Evolutionary conservation across 148 eudicot species (phyloP).

Genomic region (Polygonum aviculare): DNA sequence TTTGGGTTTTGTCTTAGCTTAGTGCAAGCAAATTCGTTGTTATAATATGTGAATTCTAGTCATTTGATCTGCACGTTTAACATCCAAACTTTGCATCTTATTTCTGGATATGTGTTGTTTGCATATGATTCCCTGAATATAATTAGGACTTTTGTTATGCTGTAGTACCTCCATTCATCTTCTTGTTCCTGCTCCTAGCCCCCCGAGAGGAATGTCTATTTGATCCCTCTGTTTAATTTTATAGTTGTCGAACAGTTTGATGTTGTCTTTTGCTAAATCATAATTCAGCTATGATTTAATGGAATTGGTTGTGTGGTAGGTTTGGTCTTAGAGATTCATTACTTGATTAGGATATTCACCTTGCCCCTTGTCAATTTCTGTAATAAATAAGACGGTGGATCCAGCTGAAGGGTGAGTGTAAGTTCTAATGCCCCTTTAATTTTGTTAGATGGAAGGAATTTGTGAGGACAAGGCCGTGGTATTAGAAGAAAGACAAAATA

Average conservation of each 20-base stretch:
- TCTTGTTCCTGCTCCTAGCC: not conserved
- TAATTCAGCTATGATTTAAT: not conserved
- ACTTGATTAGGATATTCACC: not conserved
- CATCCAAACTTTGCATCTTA: not conserved
- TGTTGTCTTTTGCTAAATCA: not conserved
- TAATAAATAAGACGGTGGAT: not conserved
- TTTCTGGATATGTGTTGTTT: not conserved
- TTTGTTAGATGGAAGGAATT: constrained; percentile 73
- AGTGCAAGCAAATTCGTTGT: not conserved
- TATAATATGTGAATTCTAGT: not conserved
- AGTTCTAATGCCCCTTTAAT: not conserved
- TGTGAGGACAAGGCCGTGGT: constrained; percentile 50
- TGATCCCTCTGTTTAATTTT: not conserved
- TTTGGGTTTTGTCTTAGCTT: not conserved
- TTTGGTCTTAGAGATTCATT: not conserved
- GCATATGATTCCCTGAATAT: not conserved
- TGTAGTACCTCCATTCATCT: not conserved
- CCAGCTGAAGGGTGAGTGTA: not conserved
- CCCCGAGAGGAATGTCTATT: not conserved
- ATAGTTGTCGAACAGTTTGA: not conserved
- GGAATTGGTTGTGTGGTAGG: not conserved
- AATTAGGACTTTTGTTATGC: not conserved
- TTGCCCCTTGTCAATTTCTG: not conserved
- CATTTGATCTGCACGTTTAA: not conserved
- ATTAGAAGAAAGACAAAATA: constrained; percentile 22